Evolutionary conservation across 2,329 filamentous ascomycete genomes (phyloP).

Genomic region (Paradendryphiella salina): DNA sequence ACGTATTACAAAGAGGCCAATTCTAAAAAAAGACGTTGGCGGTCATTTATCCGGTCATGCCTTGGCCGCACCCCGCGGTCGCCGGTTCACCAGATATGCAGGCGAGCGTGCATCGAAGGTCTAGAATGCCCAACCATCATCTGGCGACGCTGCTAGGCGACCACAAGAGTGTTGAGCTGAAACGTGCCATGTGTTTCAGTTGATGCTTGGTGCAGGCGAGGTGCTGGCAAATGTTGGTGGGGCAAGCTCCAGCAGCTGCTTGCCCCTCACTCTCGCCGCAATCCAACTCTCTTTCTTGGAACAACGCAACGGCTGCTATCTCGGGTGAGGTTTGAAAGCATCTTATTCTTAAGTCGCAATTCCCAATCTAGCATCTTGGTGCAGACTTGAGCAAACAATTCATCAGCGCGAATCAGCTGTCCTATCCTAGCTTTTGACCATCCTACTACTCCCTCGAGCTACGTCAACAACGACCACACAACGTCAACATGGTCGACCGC

Average conservation of each 20-base stretch:
- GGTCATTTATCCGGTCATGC: neutral
- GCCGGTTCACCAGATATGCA: slow-evolving; percentile 13
- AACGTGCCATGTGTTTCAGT: slow-evolving; percentile 23
- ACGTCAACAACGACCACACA: slow-evolving; percentile 11
- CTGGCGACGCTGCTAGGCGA: slow-evolving; percentile 7
- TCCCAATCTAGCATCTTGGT: no score
- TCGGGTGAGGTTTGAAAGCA: slow-evolving; percentile 9
- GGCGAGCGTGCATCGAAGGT: slow-evolving; percentile 6
- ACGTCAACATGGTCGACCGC: slow-evolving; percentile 71
- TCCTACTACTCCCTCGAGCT: slow-evolving; percentile 6
- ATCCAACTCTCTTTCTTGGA: slow-evolving; percentile 15
- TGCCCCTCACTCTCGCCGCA: slow-evolving; percentile 26
- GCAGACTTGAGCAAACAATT: slow-evolving; percentile 2
- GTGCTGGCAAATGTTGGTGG: slow-evolving; percentile 23
- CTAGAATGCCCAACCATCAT: slow-evolving; percentile 7
- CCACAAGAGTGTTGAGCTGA: slow-evolving; percentile 21
- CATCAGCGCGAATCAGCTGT: neutral
- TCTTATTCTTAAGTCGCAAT: no score
- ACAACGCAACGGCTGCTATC: slow-evolving; percentile 16
- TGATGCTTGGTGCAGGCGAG: slow-evolving; percentile 13
- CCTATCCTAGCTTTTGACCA: neutral
- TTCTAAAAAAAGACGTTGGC: neutral
- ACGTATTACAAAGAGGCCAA: neutral
- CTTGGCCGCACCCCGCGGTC: neutral
- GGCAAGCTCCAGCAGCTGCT: slow-evolving; percentile 16